Conservation (phyloP, 2,329 filamentous ascomycete species). For the Pestalotiopsis sp. region DNA sequence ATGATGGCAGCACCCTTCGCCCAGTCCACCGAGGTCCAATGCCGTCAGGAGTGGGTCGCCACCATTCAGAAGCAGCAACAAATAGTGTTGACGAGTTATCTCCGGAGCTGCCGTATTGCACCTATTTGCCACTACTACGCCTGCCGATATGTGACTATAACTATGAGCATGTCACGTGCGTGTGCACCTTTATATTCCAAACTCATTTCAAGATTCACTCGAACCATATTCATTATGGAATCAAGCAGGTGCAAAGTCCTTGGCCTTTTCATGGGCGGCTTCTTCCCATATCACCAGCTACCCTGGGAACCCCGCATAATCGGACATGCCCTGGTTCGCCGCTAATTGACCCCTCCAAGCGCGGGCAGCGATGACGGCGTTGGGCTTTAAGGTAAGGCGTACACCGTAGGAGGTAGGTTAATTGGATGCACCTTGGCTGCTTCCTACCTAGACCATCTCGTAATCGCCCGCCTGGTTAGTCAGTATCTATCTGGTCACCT, state of each 20-base stretch:
- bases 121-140: neutral
- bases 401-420: neutral
- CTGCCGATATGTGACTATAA: neutral
- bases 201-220: neutral
- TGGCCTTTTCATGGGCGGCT: neutral
- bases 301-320: neutral
- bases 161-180: neutral
- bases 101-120: neutral
- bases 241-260: neutral
- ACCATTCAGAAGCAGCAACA: neutral
- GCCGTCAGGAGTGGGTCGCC: slow-evolving; percentile 4
- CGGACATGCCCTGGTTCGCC: neutral
- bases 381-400: neutral
- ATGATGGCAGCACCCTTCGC: neutral
- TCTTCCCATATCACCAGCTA: no score
- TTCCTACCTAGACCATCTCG: neutral
- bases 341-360: neutral
- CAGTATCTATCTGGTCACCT: neutral
- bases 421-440: neutral
- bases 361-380: neutral
- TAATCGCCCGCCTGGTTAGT: neutral
- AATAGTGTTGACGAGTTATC: slow-evolving; percentile 6
- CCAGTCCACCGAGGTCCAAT: neutral
- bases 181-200: neutral
- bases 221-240: neutral